Evolutionary conservation across 208 protist species (phyloP), one percentile per base, ranked within the genome.

Genomic region (Sergeia podlipaevii): DNA sequence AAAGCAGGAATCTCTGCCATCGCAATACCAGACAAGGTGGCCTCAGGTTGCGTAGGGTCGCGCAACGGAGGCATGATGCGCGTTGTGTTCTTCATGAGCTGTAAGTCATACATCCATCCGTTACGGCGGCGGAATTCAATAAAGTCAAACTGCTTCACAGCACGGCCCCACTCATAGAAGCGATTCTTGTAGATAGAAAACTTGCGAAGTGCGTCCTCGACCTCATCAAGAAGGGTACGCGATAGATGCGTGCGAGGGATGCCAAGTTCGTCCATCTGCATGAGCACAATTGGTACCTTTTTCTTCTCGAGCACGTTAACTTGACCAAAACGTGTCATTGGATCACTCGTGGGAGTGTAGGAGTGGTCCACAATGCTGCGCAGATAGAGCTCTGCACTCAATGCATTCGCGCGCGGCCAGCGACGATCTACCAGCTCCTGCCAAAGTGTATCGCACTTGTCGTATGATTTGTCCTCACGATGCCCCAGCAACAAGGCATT

Each of bases 61-160:
- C 83, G 79, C 38, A 80, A 67, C 20, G 80, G 82, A 17, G 76
- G 77, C 37, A 85, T 57, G 47, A 72, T 71, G 41, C 76, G 77
- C 3, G 73, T 88, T 18, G 82, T 87, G 66, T 74, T 76, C 62
- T 85, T 85, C 82, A 94, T 91, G 11, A 85, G 45, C 41, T 91
- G 75, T 26, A 94, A 29, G 63, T 94, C 87, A 55, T 91, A 91
- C 72, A 94, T 70, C 84, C 87, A 94, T n/a, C 87, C 87, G 38
- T 91, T 61, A 32, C 83, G 83, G 51, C 83, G 80, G 34, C 87
- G 80, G 67, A 94, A 94, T 64, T 94, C 80, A 46, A 91, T 89
- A 56, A 94, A 94, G 70, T 87, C 78, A 26, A 94, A 94, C 76
- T 91, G 87, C 64, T 94, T 91, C 57, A 91, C 83, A 24, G 87